Evolutionary conservation across 2,329 filamentous ascomycete species (phyloP).

Genomic region (Ophiostoma novo-ulmi): DNA sequence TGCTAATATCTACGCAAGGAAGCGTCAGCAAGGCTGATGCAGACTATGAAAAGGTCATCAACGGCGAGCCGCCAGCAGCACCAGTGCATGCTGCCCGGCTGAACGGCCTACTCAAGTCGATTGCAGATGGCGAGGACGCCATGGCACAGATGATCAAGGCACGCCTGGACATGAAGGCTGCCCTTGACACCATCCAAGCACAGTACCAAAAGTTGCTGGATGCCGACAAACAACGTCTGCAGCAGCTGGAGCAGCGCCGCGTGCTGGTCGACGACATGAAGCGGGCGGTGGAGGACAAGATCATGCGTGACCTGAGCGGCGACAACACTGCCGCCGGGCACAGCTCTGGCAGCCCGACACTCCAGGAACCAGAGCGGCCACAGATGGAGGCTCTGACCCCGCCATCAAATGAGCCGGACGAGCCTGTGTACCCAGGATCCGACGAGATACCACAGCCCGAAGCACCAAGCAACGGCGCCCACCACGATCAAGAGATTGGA

Average conservation of each 20-base stretch:
- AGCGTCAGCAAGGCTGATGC: conserved; percentile 65
- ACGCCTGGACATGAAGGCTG: conserved; percentile 68
- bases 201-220: conserved; percentile 64
- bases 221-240: conserved; percentile 62
- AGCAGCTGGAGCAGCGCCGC: conserved; percentile 62
- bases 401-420: conserved; percentile 21
- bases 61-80: conserved; percentile 57
- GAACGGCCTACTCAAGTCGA: conserved; percentile 79
- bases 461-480: background rate
- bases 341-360: conserved; percentile 40
- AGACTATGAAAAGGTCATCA: conserved; percentile 74
- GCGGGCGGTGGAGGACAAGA: conserved; percentile 81
- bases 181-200: conserved; percentile 75
- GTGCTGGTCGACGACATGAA: conserved; percentile 74
- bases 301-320: conserved; percentile 74
- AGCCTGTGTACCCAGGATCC: background rate
- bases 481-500: background rate
- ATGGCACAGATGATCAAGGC: conserved; percentile 87
- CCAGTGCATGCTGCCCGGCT: conserved; percentile 89
- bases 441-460: background rate
- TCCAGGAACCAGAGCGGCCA: conserved; percentile 36
- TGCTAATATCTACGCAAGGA: conserved; percentile 61
- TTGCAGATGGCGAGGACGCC: conserved; percentile 82
- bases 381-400: conserved; percentile 54
- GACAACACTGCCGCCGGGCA: conserved; percentile 40